These are phyloP conservation scores for Smittium culicis DNA, from an alignment of 371 early-diverging fungal species.

Conservation along the genomic window DNA sequence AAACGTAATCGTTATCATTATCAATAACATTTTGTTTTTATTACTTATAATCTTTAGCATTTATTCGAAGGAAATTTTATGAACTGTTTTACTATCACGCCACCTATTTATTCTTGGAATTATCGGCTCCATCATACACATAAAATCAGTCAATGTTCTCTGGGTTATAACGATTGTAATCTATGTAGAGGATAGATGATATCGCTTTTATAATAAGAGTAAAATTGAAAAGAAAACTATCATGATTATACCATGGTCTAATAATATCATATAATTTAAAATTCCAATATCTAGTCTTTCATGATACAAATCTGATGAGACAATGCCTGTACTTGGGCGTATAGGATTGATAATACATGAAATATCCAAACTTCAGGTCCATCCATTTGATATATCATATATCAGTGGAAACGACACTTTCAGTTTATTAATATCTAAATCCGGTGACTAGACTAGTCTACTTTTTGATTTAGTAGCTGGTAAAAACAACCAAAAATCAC, in stretches of 20 bases:
- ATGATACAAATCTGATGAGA: background rate
- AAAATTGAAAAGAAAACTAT: background rate
- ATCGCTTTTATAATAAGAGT: background rate
- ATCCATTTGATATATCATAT: background rate
- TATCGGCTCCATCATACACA: constrained; percentile 42
- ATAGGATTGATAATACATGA: background rate
- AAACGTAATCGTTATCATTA: too few species aligned
- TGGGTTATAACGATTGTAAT: constrained; percentile 35
- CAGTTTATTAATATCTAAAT: background rate
- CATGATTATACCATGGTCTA: background rate
- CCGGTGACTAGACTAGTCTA: background rate
- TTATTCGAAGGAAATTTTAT: constrained; percentile 38
- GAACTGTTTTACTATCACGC: constrained; percentile 64
- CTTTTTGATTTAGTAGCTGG: background rate
- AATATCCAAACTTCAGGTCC: background rate
- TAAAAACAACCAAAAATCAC: too few species aligned
- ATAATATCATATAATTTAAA: background rate
- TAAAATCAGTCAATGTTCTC: constrained; percentile 43
- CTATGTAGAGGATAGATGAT: constrained; percentile 45
- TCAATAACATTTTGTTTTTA: too few species aligned
- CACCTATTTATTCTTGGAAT: constrained; percentile 46
- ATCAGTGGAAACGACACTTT: background rate
- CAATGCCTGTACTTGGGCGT: background rate
- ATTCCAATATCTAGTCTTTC: background rate
- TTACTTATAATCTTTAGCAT: constrained; percentile 7